Evolutionary conservation across 805 yeast species (phyloP).

Genomic region (Blastobotrys attinorum): DNA sequence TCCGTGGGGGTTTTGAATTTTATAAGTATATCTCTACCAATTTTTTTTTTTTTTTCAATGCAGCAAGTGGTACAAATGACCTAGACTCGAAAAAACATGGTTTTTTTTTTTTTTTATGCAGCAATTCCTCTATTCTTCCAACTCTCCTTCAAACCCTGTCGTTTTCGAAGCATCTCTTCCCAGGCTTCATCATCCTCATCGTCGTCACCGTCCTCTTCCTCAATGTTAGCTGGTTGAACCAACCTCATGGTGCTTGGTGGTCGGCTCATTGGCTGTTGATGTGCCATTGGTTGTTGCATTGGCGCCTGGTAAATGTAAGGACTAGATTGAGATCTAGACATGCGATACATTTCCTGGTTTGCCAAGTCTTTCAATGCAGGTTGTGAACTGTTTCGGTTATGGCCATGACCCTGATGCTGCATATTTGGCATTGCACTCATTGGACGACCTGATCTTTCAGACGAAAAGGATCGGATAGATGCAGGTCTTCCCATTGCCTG

Average conservation of each 20-base stretch:
- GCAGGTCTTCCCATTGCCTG: conserved; percentile 11
- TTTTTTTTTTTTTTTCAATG: too few species aligned
- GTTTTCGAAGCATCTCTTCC: conserved; percentile 20
- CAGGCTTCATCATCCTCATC: conserved; percentile 21
- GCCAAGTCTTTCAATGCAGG: conserved; percentile 3
- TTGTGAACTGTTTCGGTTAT: neutral
- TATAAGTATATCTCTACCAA: too few species aligned
- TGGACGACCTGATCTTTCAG: conserved; percentile 11
- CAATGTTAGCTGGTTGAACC: conserved; percentile 1
- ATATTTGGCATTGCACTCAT: neutral
- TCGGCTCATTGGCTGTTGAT: conserved; percentile 2
- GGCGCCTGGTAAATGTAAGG: conserved; percentile 3
- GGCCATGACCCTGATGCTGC: conserved; percentile 1
- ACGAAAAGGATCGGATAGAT: conserved; percentile 17
- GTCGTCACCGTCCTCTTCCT: conserved; percentile 18
- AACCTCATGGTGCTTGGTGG: neutral
- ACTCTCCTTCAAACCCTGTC: conserved; percentile 16
- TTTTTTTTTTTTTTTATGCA: neutral
- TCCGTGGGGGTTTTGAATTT: too few species aligned
- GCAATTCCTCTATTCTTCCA: conserved; percentile 14
- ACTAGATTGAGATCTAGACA: conserved; percentile 1
- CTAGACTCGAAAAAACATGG: neutral
- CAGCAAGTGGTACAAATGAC: too few species aligned
- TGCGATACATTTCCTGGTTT: conserved; percentile 1
- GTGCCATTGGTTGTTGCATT: conserved; percentile 1